These are phyloP conservation scores for Gilbertella persicaria DNA, from an alignment of 371 early-diverging fungal species.

Conservation along the genomic window DNA sequence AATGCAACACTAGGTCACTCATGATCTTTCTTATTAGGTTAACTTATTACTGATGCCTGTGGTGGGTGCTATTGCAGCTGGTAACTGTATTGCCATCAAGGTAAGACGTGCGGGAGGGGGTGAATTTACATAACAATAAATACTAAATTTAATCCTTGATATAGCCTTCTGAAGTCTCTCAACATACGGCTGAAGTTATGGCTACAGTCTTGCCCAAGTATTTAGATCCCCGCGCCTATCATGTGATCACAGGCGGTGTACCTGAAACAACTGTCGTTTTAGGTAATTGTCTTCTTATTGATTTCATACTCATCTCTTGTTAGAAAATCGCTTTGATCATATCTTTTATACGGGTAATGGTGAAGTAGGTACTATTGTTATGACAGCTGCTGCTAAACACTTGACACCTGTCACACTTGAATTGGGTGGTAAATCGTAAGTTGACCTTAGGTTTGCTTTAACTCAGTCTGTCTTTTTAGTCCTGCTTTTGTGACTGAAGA, in stretches of 20 bases:
- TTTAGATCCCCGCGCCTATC: slow-evolving; percentile 68
- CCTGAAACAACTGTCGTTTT: slow-evolving; percentile 75
- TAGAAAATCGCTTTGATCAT: slow-evolving; percentile 75
- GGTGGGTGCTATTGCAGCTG: slow-evolving; percentile 90
- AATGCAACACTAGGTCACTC: not conserved
- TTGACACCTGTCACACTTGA: slow-evolving; percentile 85
- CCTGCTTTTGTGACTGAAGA: slow-evolving; percentile 77
- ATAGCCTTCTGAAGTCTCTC: slow-evolving; percentile 84
- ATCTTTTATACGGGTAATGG: slow-evolving; percentile 93
- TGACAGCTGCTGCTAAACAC: slow-evolving; percentile 77
- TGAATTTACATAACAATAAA: too few relatives aligned
- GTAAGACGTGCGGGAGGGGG: too few relatives aligned
- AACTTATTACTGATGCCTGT: slow-evolving; percentile 74
- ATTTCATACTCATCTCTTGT: too few relatives aligned
- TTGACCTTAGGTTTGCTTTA: too few relatives aligned
- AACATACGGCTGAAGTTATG: slow-evolving; percentile 66
- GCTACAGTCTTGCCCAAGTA: slow-evolving; percentile 68
- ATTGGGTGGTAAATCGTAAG: slow-evolving; percentile 81
- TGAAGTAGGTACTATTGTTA: slow-evolving; percentile 76
- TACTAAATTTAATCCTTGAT: not conserved
- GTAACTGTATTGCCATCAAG: slow-evolving; percentile 85
- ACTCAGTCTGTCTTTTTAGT: slow-evolving; percentile 17
- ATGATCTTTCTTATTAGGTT: slow-evolving; percentile 27
- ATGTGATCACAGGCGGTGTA: slow-evolving; percentile 78
- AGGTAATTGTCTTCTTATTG: too few relatives aligned